These are phyloP conservation scores for Seminavis robusta DNA, from an alignment of 108 stramenopile species.

Conservation along the genomic window DNA sequence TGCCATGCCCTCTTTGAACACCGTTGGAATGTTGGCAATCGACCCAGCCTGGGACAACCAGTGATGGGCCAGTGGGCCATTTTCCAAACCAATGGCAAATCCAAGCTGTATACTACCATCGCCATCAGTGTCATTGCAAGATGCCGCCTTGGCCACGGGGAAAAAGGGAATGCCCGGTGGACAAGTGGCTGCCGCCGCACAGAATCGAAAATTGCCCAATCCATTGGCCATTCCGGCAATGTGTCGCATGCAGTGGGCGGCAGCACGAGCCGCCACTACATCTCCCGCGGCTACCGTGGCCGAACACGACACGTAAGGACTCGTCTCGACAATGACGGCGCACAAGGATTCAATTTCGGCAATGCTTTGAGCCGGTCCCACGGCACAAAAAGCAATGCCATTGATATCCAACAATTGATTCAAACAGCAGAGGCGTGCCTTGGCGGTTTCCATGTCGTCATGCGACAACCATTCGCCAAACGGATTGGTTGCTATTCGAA, in stretches of 20 bases:
- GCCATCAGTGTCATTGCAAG: not conserved
- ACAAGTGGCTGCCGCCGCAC: slow-evolving; percentile 42
- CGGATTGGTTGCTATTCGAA: slow-evolving; percentile 84
- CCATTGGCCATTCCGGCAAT: slow-evolving; percentile 55
- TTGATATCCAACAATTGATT: slow-evolving; percentile 34
- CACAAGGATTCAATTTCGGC: slow-evolving; percentile 40
- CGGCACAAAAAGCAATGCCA: slow-evolving; percentile 59
- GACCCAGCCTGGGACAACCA: slow-evolving; percentile 39
- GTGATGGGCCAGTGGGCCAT: slow-evolving; percentile 54
- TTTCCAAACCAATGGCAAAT: slow-evolving; percentile 83
- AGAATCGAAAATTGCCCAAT: slow-evolving; percentile 78
- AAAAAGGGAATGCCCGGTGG: slow-evolving; percentile 72
- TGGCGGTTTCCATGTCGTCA: not conserved
- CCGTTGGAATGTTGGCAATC: slow-evolving; percentile 37
- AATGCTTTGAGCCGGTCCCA: slow-evolving; percentile 57
- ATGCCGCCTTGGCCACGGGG: slow-evolving; percentile 60
- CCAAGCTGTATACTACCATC: slow-evolving; percentile 12
- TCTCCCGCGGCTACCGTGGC: slow-evolving; percentile 40
- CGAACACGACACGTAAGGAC: slow-evolving; percentile 60
- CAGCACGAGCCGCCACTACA: slow-evolving; percentile 25
- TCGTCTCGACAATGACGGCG: slow-evolving; percentile 34
- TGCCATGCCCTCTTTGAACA: slow-evolving; percentile 38
- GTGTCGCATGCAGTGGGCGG: slow-evolving; percentile 48
- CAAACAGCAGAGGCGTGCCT: slow-evolving; percentile 12
- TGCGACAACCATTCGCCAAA: slow-evolving; percentile 71